These are phyloP conservation scores for Saccharomyces hybrid DNA, from an alignment of 1,139 yeast species.

Conservation along the genomic window DNA sequence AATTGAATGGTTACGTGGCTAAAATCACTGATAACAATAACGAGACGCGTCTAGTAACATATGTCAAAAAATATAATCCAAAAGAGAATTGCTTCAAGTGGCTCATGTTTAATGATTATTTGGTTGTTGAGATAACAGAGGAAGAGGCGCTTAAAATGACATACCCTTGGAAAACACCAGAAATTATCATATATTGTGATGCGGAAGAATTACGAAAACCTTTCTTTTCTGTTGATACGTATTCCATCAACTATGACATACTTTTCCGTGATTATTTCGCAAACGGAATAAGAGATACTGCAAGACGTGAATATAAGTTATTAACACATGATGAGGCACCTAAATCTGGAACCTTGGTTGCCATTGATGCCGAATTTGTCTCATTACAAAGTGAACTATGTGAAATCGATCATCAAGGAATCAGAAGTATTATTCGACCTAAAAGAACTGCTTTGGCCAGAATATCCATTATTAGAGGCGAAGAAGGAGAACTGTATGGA, in stretches of 20 bases:
- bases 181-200: conserved; percentile 60
- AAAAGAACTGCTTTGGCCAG: conserved; percentile 75
- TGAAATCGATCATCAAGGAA: conserved; percentile 69
- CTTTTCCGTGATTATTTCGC: conserved; percentile 74
- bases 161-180: conserved; percentile 78
- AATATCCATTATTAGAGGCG: conserved; percentile 79
- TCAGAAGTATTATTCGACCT: conserved; percentile 63
- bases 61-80: conserved; percentile 41
- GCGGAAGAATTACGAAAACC: conserved; percentile 31
- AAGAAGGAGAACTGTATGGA: conserved; percentile 56
- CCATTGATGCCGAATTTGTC: conserved; percentile 97
- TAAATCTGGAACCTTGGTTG: conserved; percentile 64
- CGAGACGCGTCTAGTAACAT: conserved; percentile 52
- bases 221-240: conserved; percentile 36
- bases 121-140: conserved; percentile 71
- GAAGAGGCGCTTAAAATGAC: conserved; percentile 60
- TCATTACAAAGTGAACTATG: conserved; percentile 69
- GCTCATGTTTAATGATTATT: conserved; percentile 86
- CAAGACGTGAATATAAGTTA: conserved; percentile 55
- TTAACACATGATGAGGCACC: conserved; percentile 67
- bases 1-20: conserved; percentile 61
- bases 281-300: conserved; percentile 54
- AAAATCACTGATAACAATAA: conserved; percentile 54
- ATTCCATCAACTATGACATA: conserved; percentile 50
- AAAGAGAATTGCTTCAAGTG: conserved; percentile 40